Evolutionary conservation across 2,329 filamentous ascomycete species (phyloP), one percentile per base, ranked within the genome.

Genomic region (Xylariaceae sp.): DNA sequence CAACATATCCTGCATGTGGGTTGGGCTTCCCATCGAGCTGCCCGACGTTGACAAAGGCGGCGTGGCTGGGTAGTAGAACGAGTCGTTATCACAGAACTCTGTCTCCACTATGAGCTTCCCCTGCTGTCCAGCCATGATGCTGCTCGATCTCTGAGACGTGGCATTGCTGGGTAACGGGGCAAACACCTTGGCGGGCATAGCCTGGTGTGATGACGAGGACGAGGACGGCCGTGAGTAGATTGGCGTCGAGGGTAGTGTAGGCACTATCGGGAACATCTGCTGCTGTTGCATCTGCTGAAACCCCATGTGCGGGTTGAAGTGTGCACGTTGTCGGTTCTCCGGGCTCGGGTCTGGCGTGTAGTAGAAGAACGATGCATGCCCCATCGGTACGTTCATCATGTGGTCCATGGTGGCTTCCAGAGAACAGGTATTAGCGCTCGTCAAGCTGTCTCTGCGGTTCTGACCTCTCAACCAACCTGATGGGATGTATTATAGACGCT

Each of bases 1-100:
- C 41, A 94, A 66, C 48, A 88, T 68, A 47, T 88, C 86, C 59
- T 74, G 51, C 12, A 50, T 83, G 63, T 75, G 83, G 47, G 83
- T 83, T 36, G 90, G 88, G 73, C 88, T 95, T 69, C 86, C 88
- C 56, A 88, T 83, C 40, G 78, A 81, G 71, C 88, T 95, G 50
- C 85, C 84, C 19, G 87, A 83, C 3, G 85, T 82, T 16, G 89
- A 95, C 54, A 96, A 74, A 31, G 88, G 85, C 34, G 89, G 89
- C 14, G 89, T 96, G 6, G 87, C 81, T 23, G 89, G 89, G 58
- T 86, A 87, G 65, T 82, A 85, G 50, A 79, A 74, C 52, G 71
- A 64, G 43, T 83, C 78, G 19, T 66, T 64, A 52, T 81, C 74
- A 53, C 72, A 68, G 46, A 85, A 76, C 52, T 88, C 83, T 12